phyloP scores from a whole-genome alignment of 345 rosid genomes.

The Lepidium sativum region DNA sequence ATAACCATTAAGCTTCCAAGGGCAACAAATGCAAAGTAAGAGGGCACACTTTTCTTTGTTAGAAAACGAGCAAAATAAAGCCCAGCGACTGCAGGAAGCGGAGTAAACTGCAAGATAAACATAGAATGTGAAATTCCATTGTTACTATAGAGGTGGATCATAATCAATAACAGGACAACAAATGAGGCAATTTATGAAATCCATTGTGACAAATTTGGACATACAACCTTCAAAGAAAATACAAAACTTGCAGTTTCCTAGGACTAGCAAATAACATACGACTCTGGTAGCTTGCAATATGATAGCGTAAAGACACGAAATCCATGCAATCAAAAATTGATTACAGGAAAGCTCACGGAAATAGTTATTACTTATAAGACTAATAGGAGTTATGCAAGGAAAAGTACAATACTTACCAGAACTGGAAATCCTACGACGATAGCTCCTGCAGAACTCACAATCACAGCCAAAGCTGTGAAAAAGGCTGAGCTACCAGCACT shows the following conservation, averaged over 20 bases:
- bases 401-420: conserved; percentile 44
- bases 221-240: too few relatives aligned
- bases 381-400: not conserved
- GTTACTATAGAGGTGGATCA: not conserved
- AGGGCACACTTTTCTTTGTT: conserved; percentile 77
- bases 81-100: conserved; percentile 84
- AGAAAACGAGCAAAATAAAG: conserved; percentile 89
- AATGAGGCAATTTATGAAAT: not conserved
- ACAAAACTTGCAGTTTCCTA: too few relatives aligned
- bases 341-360: not conserved
- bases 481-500: conserved; percentile 65
- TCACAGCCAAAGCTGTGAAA: conserved; percentile 73
- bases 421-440: conserved; percentile 89
- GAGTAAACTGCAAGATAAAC: conserved; percentile 62
- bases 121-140: not conserved
- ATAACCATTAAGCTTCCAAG: conserved; percentile 92
- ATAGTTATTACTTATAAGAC: not conserved
- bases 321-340: not conserved
- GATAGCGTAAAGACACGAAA: not conserved
- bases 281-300: not conserved
- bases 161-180: not conserved
- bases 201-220: not conserved
- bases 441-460: conserved; percentile 89
- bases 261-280: not conserved
- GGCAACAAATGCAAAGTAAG: conserved; percentile 83